Evolutionary conservation across 345 rosid genomes (phyloP).

Genomic region (Gossypium arboreum): DNA sequence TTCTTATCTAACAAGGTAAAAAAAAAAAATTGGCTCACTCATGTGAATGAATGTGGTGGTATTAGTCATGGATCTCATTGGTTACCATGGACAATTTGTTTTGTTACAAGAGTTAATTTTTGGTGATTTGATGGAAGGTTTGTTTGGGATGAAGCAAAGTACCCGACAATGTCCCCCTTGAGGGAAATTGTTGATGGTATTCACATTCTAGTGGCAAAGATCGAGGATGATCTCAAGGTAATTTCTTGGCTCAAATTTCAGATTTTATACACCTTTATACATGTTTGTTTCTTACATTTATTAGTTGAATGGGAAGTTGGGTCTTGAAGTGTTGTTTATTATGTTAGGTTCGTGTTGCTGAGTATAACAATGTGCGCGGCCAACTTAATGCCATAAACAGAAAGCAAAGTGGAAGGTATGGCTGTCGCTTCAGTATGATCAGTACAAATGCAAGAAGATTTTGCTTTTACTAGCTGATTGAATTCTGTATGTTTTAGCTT

Average conservation of each 20-base stretch:
- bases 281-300: not conserved
- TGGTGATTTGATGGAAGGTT: conserved; percentile 49
- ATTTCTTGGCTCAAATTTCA: not conserved
- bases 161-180: conserved; percentile 86
- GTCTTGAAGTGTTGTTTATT: conserved; percentile 14
- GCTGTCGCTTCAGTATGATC: not conserved
- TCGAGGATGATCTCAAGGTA: conserved; percentile 99
- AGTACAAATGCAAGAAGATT: not conserved
- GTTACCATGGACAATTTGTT: not conserved
- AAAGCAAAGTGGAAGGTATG: conserved; percentile 96
- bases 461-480: conserved; percentile 20
- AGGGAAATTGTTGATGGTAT: conserved; percentile 80
- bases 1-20: conserved; percentile 88
- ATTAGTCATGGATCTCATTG: not conserved
- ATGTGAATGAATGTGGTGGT: not conserved
- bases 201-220: conserved; percentile 77
- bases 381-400: conserved; percentile 91
- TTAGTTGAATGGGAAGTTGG: conserved; percentile 3
- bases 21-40: not conserved
- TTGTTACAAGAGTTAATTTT: not conserved
- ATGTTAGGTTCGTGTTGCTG: conserved; percentile 87
- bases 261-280: not conserved
- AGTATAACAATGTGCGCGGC: conserved; percentile 86
- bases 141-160: conserved; percentile 95
- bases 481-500: conserved; percentile 54